phyloP scores from a whole-genome alignment of 179 eudicot species.

The Carnegiea gigantea region DNA sequence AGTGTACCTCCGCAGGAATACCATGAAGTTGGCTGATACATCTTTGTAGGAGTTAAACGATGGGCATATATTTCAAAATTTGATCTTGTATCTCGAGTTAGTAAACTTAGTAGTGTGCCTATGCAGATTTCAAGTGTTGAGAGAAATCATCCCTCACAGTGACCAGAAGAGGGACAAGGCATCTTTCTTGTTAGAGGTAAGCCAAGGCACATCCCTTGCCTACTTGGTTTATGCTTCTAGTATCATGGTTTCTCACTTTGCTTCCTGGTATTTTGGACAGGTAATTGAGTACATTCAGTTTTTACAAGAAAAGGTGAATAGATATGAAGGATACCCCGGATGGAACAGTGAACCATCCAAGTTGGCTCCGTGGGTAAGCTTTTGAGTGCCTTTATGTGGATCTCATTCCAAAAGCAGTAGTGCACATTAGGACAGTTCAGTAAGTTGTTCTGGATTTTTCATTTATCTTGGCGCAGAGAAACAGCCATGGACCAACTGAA shows the following conservation, averaged over 20 bases:
- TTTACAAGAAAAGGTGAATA: constrained; percentile 80
- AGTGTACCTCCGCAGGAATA: not conserved
- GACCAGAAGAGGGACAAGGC: constrained; percentile 98
- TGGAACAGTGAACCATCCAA: constrained; percentile 64
- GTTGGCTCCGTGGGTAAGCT: constrained; percentile 58
- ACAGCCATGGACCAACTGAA: constrained; percentile 43
- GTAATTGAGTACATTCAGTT: constrained; percentile 85
- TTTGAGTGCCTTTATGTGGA: constrained; percentile 7
- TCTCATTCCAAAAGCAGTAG: not conserved
- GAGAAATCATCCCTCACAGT: constrained; percentile 86
- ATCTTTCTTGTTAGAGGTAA: constrained; percentile 85
- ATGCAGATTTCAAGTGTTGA: constrained; percentile 89
- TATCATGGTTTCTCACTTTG: not conserved
- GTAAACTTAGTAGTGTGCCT: constrained; percentile 24
- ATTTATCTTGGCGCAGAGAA: constrained; percentile 39
- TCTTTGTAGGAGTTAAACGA: not conserved
- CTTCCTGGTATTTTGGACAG: constrained; percentile 36
- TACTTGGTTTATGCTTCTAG: not conserved
- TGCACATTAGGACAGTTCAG: not conserved
- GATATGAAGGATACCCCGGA: constrained; percentile 74
- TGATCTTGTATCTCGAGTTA: not conserved
- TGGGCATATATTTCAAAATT: constrained; percentile 4
- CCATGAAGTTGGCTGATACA: not conserved
- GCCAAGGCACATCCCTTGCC: not conserved
- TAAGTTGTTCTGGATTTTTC: not conserved